These are phyloP conservation scores for Parasitella parasitica DNA, from an alignment of 371 early-diverging fungal species.

Conservation along the genomic window DNA sequence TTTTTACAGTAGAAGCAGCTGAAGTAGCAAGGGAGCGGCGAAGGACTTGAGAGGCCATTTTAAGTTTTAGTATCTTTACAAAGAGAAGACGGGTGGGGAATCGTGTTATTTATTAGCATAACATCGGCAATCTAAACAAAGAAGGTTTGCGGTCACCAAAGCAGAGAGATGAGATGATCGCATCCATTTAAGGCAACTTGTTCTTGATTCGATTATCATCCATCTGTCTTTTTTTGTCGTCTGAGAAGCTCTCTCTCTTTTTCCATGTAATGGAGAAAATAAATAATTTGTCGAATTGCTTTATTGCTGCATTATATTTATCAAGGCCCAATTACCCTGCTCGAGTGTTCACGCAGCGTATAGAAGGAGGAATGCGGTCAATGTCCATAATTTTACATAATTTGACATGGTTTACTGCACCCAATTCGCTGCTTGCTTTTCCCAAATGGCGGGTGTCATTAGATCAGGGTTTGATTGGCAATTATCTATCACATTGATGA, in stretches of 20 bases:
- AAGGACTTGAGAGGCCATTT: constrained; percentile 45
- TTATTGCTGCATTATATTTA: no score
- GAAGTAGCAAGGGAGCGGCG: constrained; percentile 56
- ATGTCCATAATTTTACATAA: constrained; percentile 27
- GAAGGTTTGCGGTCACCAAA: constrained; percentile 13
- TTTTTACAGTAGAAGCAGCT: constrained; percentile 64
- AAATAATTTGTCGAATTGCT: no score
- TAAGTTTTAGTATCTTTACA: not conserved
- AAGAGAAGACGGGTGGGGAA: not conserved
- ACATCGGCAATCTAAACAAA: constrained; percentile 9
- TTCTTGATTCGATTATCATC: constrained; percentile 11
- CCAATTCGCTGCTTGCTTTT: constrained; percentile 57
- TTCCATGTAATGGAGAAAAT: no score
- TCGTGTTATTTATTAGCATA: constrained; percentile 7
- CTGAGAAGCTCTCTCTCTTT: not conserved
- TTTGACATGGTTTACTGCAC: constrained; percentile 40
- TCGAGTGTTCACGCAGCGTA: not conserved
- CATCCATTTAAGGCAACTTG: constrained; percentile 20
- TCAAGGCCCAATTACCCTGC: no score
- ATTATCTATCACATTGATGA: constrained; percentile 42
- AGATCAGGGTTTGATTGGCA: constrained; percentile 55
- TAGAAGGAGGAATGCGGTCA: no score
- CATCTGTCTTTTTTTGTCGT: not conserved
- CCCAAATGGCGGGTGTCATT: constrained; percentile 77
- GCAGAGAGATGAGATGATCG: constrained; percentile 25